Evolutionary conservation across 2,329 filamentous ascomycete genomes (phyloP).

Genomic region (Neofusicoccum sp.): DNA sequence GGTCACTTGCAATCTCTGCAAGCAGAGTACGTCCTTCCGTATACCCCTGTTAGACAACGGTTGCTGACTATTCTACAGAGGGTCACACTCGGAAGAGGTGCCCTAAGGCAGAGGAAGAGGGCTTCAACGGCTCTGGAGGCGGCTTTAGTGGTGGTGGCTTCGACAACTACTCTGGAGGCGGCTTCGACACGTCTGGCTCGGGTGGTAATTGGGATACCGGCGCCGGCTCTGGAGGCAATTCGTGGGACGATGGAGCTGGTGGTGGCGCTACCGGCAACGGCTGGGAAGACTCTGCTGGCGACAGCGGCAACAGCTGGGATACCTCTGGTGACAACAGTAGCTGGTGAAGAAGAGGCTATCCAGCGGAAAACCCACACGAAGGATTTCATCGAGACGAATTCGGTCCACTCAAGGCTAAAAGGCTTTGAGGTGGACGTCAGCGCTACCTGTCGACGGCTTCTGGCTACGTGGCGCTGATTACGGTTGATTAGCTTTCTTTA

Average conservation of each 20-base stretch:
- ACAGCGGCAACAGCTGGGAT: not conserved
- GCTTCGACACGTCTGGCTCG: not conserved
- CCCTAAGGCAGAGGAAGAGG: not conserved
- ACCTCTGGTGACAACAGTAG: not conserved
- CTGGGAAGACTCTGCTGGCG: not conserved
- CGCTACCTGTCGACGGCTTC: not conserved
- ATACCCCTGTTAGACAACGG: not conserved
- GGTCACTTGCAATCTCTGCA: slow-evolving; percentile 60
- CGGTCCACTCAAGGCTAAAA: no score
- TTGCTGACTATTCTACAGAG: slow-evolving; percentile 1
- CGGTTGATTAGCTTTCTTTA: not conserved
- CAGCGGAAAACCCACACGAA: no score
- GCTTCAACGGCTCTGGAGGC: not conserved
- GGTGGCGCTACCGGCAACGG: not conserved
- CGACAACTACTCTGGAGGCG: not conserved
- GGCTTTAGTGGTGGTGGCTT: not conserved
- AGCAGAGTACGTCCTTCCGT: slow-evolving; percentile 36
- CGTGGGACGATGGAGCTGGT: not conserved
- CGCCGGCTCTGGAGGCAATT: not conserved
- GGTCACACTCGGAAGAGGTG: slow-evolving; percentile 15
- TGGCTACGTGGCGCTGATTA: not conserved
- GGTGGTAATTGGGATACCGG: not conserved
- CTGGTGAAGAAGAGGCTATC: not conserved
- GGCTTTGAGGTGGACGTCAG: not conserved
- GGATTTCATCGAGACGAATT: no score